Evolutionary conservation across 2,329 filamentous ascomycete genomes (phyloP), one percentile per base, ranked within the genome.

Genomic region (Verticillium nonalfalfae): DNA sequence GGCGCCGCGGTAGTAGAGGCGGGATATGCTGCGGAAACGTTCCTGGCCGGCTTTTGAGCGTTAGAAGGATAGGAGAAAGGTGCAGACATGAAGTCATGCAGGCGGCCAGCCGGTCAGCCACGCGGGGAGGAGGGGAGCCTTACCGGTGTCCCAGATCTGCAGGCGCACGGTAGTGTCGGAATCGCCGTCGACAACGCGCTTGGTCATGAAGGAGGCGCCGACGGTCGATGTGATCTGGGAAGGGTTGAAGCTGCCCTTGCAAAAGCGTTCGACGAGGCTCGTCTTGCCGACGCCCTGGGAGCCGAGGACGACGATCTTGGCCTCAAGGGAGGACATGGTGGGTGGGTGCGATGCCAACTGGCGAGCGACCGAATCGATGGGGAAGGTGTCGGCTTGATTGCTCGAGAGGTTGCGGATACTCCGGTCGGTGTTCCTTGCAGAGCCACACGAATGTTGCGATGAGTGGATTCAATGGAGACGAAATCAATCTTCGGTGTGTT

Each of bases 1-100:
- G 64, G 94, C 94, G 72, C 93, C 93, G 71, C 94, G 90, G 78
- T 99, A 99, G 81, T 98, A 98, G 60, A 99, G 86, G 61, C 93
- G 89, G 10, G 92, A 96, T 70, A 99, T 98, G 64, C 90, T 93
- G 68, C 94, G 87, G 75, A 98, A 99, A 61, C 94, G 87, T 79
- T 99, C 94, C 73, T 99, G 94, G 64, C 94, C 94, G 61, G 94
- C 87, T 81, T 72, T 11, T 15, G 7, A n/a, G 31, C 4, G 61
- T 50, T 36, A 55, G 45, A 45, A 26, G 9, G n/a, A 21, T 38
- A 52, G 50, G 15, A 9, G 5, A 6, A 36, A 13, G 14, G 31
- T n/a, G 18, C 34, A 26, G 61, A 35, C 39, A 18, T 31, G 26
- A 31, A 31, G 26, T 31, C 26, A 45, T 14, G n/a, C 39, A 21